Conservation (phyloP, 257 asterid species). For the Solanum commersonii region DNA sequence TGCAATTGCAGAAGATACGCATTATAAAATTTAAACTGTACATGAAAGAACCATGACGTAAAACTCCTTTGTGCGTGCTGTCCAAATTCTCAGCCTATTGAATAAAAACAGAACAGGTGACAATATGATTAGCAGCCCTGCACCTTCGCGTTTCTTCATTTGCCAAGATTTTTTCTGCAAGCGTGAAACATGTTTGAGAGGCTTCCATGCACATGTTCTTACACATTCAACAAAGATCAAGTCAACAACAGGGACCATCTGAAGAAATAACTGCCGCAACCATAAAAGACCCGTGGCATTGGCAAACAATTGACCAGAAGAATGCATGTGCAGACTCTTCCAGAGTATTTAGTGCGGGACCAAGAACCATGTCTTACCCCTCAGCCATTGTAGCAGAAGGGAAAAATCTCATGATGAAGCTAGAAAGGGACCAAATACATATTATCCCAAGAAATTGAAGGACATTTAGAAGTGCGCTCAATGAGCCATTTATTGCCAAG, state of each 20-base stretch:
- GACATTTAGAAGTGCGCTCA: conserved; percentile 66
- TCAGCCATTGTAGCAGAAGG: conserved; percentile 33
- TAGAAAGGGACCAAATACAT: conserved; percentile 90
- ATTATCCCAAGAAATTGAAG: conserved; percentile 84
- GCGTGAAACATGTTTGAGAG: neutral
- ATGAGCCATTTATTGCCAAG: conserved; percentile 70
- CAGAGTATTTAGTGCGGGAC: neutral
- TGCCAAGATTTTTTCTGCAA: neutral
- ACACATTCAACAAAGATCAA: neutral
- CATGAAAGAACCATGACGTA: neutral
- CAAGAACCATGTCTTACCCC: conserved; percentile 1
- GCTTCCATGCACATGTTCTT: neutral
- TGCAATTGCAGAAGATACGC: neutral
- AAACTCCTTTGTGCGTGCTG: neutral
- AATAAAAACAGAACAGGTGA: neutral
- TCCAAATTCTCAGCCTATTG: neutral
- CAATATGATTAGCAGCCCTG: neutral
- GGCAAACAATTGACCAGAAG: neutral
- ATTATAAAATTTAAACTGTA: neutral
- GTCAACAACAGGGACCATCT: neutral
- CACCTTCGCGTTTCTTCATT: neutral
- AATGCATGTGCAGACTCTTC: neutral
- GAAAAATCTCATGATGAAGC: conserved; percentile 70
- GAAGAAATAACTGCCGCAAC: neutral
- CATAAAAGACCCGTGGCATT: neutral